phyloP scores from a whole-genome alignment of 495 filamentous ascomycete genomes.

The Neurospora sp. region DNA sequence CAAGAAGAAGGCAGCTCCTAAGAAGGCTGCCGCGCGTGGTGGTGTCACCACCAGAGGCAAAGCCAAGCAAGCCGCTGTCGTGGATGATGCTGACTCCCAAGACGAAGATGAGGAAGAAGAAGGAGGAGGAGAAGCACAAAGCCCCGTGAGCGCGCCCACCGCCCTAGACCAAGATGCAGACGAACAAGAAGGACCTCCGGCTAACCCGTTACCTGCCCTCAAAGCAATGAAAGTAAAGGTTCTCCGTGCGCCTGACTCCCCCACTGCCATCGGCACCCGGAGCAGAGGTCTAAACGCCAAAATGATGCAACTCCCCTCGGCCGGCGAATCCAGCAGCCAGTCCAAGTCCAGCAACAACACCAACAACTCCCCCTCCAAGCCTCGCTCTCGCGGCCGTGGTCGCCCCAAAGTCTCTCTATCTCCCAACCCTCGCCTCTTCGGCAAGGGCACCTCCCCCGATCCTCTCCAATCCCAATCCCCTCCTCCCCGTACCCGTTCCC shows the following conservation, averaged over 20 bases:
- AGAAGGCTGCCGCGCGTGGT: background rate
- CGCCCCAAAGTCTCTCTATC: background rate
- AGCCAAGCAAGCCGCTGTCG: background rate
- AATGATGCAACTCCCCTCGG: background rate
- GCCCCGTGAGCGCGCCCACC: background rate
- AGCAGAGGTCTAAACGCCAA: background rate
- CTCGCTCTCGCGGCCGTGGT: background rate
- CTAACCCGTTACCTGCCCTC: background rate
- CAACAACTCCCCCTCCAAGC: background rate
- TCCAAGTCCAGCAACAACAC: background rate
- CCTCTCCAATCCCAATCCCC: background rate
- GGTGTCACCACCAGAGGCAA: background rate
- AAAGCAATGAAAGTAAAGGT: background rate
- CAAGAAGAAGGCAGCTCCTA: background rate
- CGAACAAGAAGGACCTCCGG: background rate
- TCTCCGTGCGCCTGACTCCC: background rate
- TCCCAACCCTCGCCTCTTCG: background rate
- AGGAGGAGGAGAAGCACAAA: background rate
- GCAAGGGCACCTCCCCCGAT: background rate
- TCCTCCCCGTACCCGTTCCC: background rate
- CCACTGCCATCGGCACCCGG: background rate
- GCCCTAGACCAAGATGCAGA: background rate
- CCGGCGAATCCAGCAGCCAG: background rate
- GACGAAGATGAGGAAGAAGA: background rate
- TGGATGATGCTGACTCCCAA: background rate